Percentiles rank a stretch among this genome's conserved stretches.
phyloP scores from a whole-genome alignment of 2,329 filamentous ascomycete species.

The Ceratocystis ficicola region DNA sequence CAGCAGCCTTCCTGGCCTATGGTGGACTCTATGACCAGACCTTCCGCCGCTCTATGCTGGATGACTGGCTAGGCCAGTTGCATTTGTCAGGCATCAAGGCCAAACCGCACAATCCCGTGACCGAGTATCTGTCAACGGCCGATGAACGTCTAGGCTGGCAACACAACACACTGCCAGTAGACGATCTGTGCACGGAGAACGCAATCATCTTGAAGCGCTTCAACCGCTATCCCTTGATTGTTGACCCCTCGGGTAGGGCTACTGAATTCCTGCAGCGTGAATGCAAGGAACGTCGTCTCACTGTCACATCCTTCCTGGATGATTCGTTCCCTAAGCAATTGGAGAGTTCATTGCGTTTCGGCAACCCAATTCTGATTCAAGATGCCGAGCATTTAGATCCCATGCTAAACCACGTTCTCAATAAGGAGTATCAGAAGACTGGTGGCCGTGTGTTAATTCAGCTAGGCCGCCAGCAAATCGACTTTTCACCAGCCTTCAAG shows the following conservation, averaged over 20 bases:
- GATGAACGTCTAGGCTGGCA: conserved; percentile 95
- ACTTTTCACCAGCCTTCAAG: conserved; percentile 94
- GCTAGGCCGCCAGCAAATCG: conserved; percentile 95
- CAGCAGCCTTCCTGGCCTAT: conserved; percentile 95
- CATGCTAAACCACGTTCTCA: conserved; percentile 94
- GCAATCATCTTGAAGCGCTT: conserved; percentile 95
- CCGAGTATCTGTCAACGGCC: conserved; percentile 90
- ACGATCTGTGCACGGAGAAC: conserved; percentile 97
- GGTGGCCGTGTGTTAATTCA: conserved; percentile 96
- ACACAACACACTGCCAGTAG: conserved; percentile 81
- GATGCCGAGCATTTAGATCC: conserved; percentile 96
- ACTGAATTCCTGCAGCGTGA: conserved; percentile 93
- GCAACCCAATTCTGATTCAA: conserved; percentile 96
- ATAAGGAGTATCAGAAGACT: conserved; percentile 98
- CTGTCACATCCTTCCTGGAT: conserved; percentile 94
- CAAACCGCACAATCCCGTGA: conserved; percentile 88
- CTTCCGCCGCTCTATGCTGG: conserved; percentile 93
- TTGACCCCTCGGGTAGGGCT: conserved; percentile 88
- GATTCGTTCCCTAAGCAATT: conserved; percentile 97
- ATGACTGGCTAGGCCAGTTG: conserved; percentile 93
- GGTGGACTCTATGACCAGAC: conserved; percentile 95
- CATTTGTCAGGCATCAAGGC: conserved; percentile 83
- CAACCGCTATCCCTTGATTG: conserved; percentile 96
- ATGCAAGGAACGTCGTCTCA: conserved; percentile 83
- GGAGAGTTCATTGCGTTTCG: conserved; percentile 91